Evolutionary conservation across 495 filamentous ascomycete genomes (phyloP).

Genomic region (Trichoderma orchidacearum): DNA sequence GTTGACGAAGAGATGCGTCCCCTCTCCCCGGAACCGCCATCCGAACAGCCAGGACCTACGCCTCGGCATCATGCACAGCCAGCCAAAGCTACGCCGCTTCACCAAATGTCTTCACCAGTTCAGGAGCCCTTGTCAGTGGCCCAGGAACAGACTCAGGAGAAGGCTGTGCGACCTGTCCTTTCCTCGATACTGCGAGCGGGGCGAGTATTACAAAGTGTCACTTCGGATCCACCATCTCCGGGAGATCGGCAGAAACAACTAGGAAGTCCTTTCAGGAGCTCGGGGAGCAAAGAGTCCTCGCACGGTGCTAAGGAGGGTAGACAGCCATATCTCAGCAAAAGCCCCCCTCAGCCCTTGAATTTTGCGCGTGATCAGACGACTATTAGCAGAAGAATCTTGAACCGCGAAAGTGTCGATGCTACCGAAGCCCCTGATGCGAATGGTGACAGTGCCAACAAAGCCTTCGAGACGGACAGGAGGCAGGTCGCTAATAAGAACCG

Average conservation of each 20-base stretch:
- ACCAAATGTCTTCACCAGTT: neutral
- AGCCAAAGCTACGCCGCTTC: slow-evolving; percentile 1
- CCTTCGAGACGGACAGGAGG: neutral
- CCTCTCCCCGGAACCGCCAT: slow-evolving; percentile 15
- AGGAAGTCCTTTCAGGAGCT: slow-evolving; percentile 38
- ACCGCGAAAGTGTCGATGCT: neutral
- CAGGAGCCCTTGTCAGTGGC: neutral
- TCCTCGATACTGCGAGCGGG: slow-evolving; percentile 40
- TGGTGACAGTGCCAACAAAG: neutral
- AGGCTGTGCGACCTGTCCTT: slow-evolving; percentile 22
- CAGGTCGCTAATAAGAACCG: neutral
- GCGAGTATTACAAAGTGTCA: slow-evolving; percentile 33
- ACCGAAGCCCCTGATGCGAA: neutral
- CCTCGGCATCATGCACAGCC: neutral
- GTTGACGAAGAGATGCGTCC: slow-evolving; percentile 1
- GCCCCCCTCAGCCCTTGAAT: neutral
- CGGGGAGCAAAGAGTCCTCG: slow-evolving; percentile 10
- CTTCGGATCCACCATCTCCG: slow-evolving; percentile 37
- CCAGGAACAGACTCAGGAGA: slow-evolving; percentile 2
- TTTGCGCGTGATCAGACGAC: neutral
- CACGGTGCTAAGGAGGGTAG: slow-evolving; percentile 9
- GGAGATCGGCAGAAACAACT: slow-evolving; percentile 26
- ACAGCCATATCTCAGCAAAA: neutral
- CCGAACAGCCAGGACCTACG: slow-evolving; percentile 10
- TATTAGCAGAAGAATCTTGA: neutral